Evolutionary conservation across 1,139 yeast genomes (phyloP), one percentile per base, ranked within the genome.

Genomic region (Hansenula anomala): DNA sequence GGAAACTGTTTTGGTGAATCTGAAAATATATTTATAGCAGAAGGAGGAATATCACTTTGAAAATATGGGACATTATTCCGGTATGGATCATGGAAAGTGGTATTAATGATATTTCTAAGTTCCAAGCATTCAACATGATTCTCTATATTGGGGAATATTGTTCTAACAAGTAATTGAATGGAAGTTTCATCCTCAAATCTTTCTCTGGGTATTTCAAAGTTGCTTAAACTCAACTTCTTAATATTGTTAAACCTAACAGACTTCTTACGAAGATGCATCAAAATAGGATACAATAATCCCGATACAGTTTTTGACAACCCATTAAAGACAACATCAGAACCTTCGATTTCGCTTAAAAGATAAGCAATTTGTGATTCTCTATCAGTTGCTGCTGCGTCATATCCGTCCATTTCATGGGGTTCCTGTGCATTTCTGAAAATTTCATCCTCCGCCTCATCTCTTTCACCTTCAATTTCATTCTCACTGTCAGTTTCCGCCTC

Each of bases 361-460:
- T n/a, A n/a, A n/a, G n/a, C n/a, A n/a, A n/a, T n/a, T n/a, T n/a
- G n/a, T n/a, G n/a, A n/a, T n/a, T n/a, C n/a, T n/a, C n/a, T n/a
- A n/a, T n/a, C n/a, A n/a, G n/a, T n/a, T n/a, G n/a, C n/a, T n/a
- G n/a, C n/a, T n/a, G n/a, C n/a, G n/a, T n/a, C n/a, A n/a, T n/a
- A n/a, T n/a, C n/a, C n/a, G 14, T 15, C 9, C 23, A 20, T 20
- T 7, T n/a, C 39, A 36, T 16, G 33, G 20, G n/a, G 14, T 5
- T n/a, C 16, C 16, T 16, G 39, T 25, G 14, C 37, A 19, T 12
- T 27, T 30, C 14, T n/a, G n/a, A 39, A 31, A n/a, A 37, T 17
- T 8, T 37, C 39, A 28, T 34, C 34, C 12, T 26, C 26, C 2
- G 28, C 33, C 8, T 31, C 37, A 10, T 20, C 24, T 2, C 20